These are phyloP conservation scores for Elymus sibiricus DNA, from an alignment of 176 grass and related monocot genomes.

Conservation along the genomic window DNA sequence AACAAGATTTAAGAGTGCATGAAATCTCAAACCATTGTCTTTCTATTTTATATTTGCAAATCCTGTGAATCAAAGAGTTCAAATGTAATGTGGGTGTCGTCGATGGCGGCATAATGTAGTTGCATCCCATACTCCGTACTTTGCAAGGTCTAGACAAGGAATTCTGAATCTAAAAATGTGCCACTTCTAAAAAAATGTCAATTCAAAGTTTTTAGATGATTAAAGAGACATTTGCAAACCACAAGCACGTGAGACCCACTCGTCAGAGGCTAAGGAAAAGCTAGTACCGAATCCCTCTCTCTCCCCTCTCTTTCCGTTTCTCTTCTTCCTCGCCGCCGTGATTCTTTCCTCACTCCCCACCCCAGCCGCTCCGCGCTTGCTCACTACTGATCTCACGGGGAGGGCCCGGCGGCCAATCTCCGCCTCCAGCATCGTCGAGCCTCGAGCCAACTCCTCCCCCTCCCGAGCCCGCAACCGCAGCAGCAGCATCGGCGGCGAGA, in stretches of 20 bases:
- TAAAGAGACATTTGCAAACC: no score
- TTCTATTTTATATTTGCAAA: no score
- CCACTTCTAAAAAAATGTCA: no score
- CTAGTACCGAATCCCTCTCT: not conserved
- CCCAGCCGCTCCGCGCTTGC: not conserved
- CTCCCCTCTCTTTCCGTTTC: not conserved
- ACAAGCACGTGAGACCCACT: not conserved
- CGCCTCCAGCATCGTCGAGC: not conserved
- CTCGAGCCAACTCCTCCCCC: not conserved
- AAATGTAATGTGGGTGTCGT: no score
- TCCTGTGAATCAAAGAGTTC: no score
- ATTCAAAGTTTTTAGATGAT: no score
- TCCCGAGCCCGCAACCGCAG: not conserved
- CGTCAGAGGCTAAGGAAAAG: not conserved
- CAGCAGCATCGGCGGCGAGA: not conserved
- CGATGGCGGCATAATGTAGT: no score
- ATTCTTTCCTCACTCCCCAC: not conserved
- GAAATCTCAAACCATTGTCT: no score
- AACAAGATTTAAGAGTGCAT: no score
- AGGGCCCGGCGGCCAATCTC: not conserved
- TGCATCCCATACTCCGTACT: no score
- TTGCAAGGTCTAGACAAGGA: no score
- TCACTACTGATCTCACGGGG: not conserved
- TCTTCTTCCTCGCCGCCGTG: not conserved
- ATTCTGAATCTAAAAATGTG: no score